Percentiles rank a stretch among this genome's conserved stretches.
Evolutionary conservation across 768 basidiomycete genomes (phyloP).

Genomic region (Pluteus cervinus): DNA sequence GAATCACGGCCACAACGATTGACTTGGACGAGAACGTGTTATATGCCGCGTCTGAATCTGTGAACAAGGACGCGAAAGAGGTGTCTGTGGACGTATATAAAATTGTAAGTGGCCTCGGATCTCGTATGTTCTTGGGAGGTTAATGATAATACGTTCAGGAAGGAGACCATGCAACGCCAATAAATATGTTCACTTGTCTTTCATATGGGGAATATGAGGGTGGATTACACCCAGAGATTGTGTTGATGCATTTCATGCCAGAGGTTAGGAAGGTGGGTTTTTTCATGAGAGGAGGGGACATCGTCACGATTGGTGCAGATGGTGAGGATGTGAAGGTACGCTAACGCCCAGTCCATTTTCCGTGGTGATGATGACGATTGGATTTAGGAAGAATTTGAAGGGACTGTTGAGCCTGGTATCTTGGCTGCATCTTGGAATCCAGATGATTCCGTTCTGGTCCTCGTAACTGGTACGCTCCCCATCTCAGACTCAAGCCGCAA

Average conservation of each 20-base stretch:
- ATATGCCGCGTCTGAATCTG: constrained; percentile 52
- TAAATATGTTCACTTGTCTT: constrained; percentile 2
- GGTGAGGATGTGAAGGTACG: constrained; percentile 41
- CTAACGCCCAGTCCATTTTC: constrained; percentile 15
- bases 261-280: constrained; percentile 65
- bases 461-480: constrained; percentile 64
- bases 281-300: constrained; percentile 77
- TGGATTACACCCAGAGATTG: constrained; percentile 38
- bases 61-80: too few relatives aligned
- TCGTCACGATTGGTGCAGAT: constrained; percentile 61
- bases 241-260: constrained; percentile 63
- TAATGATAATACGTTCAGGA: too few relatives aligned
- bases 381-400: constrained; percentile 70
- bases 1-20: constrained; percentile 42
- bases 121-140: too few relatives aligned
- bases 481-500: neutral
- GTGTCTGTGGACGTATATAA: too few relatives aligned
- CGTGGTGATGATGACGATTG: constrained; percentile 7
- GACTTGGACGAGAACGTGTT: constrained; percentile 60
- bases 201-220: constrained; percentile 15
- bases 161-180: too few relatives aligned
- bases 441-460: constrained; percentile 80
- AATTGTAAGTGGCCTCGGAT: too few relatives aligned
- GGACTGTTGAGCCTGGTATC: constrained; percentile 82
- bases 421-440: constrained; percentile 84